phyloP scores from a whole-genome alignment of 768 basidiomycete species.

The Termitomyces sp. region DNA sequence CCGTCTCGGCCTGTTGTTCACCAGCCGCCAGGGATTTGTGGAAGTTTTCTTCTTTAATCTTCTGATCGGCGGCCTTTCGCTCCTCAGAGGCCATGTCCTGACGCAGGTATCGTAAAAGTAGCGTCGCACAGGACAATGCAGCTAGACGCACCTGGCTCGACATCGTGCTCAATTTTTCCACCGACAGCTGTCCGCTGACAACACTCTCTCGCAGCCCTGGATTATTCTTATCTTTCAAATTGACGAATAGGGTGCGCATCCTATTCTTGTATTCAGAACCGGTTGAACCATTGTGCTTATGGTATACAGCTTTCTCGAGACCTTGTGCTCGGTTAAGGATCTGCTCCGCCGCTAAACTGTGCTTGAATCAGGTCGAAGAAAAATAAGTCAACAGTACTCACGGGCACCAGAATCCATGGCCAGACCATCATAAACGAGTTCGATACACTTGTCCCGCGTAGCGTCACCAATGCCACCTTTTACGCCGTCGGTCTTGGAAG shows the following conservation, averaged over 20 bases:
- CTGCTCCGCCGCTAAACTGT: constrained; percentile 57
- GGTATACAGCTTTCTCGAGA: constrained; percentile 64
- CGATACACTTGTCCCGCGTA: constrained; percentile 82
- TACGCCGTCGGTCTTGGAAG: constrained; percentile 67
- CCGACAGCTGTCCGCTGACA: constrained; percentile 72
- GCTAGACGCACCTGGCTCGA: constrained; percentile 56
- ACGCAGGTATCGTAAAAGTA: not conserved
- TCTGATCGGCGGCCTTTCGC: constrained; percentile 75
- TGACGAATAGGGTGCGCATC: constrained; percentile 85
- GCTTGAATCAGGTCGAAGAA: not conserved
- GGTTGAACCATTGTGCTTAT: constrained; percentile 33
- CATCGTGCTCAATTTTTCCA: constrained; percentile 74
- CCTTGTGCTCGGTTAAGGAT: constrained; percentile 60
- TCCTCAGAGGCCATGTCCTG: constrained; percentile 98
- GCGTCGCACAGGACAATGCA: not conserved
- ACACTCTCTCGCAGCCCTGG: constrained; percentile 80
- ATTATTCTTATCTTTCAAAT: constrained; percentile 94
- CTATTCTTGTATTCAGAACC: constrained; percentile 62
- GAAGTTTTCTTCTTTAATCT: constrained; percentile 80
- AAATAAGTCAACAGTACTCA: constrained; percentile 36
- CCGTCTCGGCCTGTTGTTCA: constrained; percentile 90
- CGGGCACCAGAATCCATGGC: constrained; percentile 83
- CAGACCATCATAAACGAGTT: constrained; percentile 89
- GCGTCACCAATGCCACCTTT: constrained; percentile 56
- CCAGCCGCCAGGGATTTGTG: constrained; percentile 88